Evolutionary conservation across 1,139 yeast genomes (phyloP).

Genomic region (Suhomyces kunorum): DNA sequence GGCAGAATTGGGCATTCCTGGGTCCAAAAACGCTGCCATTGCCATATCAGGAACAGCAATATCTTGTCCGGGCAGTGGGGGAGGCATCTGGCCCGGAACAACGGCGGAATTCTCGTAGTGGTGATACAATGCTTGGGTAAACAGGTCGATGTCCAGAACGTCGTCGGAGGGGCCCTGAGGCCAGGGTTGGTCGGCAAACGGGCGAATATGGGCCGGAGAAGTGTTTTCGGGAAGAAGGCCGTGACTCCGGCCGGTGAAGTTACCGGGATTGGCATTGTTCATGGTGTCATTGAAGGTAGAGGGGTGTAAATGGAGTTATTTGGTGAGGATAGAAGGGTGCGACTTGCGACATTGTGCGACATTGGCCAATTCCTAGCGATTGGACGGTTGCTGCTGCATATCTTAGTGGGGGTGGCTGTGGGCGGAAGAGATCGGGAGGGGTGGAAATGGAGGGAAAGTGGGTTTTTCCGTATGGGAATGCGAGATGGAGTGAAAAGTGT

Average conservation of each 20-base stretch:
- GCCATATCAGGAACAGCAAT: background rate
- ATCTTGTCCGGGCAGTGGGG: background rate
- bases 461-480: no score
- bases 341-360: conserved; percentile 5
- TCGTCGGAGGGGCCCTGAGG: conserved; percentile 4
- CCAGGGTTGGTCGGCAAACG: conserved; percentile 4
- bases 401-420: background rate
- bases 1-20: conserved; percentile 1
- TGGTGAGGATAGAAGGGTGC: conserved; percentile 4
- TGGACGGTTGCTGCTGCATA: background rate
- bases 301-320: background rate
- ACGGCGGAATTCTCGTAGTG: conserved; percentile 5
- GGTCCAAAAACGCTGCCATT: background rate
- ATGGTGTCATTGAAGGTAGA: conserved; percentile 9
- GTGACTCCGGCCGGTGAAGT: conserved; percentile 6
- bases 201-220: background rate
- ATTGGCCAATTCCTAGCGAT: background rate
- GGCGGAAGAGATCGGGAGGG: background rate
- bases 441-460: background rate
- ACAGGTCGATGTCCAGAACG: conserved; percentile 9
- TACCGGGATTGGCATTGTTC: conserved; percentile 9
- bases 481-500: background rate
- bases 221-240: background rate
- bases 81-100: background rate
- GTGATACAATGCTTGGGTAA: conserved; percentile 9